phyloP scores from a whole-genome alignment of 768 basidiomycete species.

The Pleurotus djamor region DNA sequence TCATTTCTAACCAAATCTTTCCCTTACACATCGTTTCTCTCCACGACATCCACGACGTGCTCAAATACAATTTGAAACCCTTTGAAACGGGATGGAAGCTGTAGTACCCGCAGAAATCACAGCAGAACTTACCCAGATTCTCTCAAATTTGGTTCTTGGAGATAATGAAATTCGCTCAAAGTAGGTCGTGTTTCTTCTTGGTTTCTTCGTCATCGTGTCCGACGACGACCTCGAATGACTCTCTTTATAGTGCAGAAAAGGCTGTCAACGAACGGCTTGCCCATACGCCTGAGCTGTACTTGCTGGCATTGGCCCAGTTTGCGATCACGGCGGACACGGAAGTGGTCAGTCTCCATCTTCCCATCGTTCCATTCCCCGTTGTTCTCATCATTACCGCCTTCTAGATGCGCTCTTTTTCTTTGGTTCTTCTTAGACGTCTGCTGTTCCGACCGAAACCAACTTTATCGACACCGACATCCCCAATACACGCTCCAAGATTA shows the following conservation, averaged over 20 bases:
- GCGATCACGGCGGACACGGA: slow-evolving; percentile 76
- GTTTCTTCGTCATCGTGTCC: slow-evolving; percentile 3
- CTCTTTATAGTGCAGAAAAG: slow-evolving; percentile 59
- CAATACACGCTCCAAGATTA: slow-evolving; percentile 29
- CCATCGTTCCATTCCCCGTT: background rate
- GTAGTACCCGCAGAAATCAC: slow-evolving; percentile 71
- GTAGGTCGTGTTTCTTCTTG: slow-evolving; percentile 31
- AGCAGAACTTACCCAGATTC: slow-evolving; percentile 76
- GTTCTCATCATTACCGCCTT: slow-evolving; percentile 2
- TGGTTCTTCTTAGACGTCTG: slow-evolving; percentile 76
- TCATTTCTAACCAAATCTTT: too few relatives aligned
- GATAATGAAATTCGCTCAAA: slow-evolving; percentile 80
- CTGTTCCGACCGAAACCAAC: slow-evolving; percentile 61
- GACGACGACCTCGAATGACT: background rate
- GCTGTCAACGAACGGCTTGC: slow-evolving; percentile 80
- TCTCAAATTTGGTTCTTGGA: slow-evolving; percentile 80
- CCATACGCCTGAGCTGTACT: slow-evolving; percentile 75
- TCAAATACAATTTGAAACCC: background rate
- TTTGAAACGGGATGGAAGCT: slow-evolving; percentile 35
- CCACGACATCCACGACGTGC: background rate
- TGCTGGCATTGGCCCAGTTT: slow-evolving; percentile 78
- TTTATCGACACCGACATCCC: slow-evolving; percentile 11
- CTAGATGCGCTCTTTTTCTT: slow-evolving; percentile 84
- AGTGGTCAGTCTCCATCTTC: slow-evolving; percentile 51
- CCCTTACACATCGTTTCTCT: too few relatives aligned